phyloP scores from a whole-genome alignment of 2,329 filamentous ascomycete species.

The Paraconiothyrium sp. region DNA sequence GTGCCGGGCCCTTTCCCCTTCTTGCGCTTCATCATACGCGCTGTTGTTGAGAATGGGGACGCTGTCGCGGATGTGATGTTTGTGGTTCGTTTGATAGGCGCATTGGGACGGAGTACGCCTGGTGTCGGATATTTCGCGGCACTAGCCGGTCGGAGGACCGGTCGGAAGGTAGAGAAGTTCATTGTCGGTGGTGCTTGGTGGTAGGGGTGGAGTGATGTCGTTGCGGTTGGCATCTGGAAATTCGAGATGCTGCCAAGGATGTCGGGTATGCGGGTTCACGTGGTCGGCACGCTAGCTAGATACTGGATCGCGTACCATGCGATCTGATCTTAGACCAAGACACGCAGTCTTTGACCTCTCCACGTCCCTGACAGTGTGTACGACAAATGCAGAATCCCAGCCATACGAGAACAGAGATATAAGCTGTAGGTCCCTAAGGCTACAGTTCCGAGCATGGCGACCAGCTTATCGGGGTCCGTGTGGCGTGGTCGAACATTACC shows the following conservation, averaged over 20 bases:
- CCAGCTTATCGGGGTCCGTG: too few species aligned
- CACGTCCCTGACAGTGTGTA: too few species aligned
- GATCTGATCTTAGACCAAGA: too few species aligned
- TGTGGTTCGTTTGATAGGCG: slow-evolving; percentile 21
- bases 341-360: too few species aligned
- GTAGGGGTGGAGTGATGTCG: background rate
- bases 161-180: slow-evolving; percentile 33
- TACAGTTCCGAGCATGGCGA: too few species aligned
- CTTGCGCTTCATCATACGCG: slow-evolving; percentile 36
- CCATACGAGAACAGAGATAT: too few species aligned
- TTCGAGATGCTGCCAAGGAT: slow-evolving; percentile 7
- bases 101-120: slow-evolving; percentile 18
- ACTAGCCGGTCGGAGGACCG: slow-evolving; percentile 32
- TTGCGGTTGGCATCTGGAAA: slow-evolving; percentile 2
- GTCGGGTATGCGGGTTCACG: slow-evolving; percentile 5
- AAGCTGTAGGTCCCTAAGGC: too few species aligned
- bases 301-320: too few species aligned
- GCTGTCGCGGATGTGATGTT: slow-evolving; percentile 22
- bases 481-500: too few species aligned
- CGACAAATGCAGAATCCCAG: too few species aligned
- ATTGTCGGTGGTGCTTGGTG: background rate
- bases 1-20: slow-evolving; percentile 31
- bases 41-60: slow-evolving; percentile 43
- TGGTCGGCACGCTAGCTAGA: background rate
- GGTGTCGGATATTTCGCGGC: slow-evolving; percentile 22